Conservation (phyloP, 2,329 filamentous ascomycete genomes). For the Cordyceps cicadae region DNA sequence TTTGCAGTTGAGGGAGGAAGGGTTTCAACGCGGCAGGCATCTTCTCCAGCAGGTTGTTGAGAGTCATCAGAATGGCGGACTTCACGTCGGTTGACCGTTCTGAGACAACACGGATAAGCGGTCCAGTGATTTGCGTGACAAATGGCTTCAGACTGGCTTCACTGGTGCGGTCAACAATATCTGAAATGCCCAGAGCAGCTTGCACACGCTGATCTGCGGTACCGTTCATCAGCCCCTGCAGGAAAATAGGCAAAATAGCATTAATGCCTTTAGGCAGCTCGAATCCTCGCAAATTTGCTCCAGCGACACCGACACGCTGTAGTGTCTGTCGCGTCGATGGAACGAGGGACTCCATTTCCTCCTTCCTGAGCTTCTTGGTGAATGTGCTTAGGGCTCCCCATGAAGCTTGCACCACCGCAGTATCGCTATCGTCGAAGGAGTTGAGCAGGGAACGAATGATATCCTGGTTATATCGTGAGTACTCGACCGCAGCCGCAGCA, state of each 20-base stretch:
- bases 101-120: constrained; percentile 93
- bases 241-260: constrained; percentile 89
- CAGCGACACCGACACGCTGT: constrained; percentile 79
- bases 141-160: constrained; percentile 84
- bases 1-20: constrained; percentile 91
- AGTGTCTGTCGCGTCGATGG: constrained; percentile 78
- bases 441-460: constrained; percentile 85
- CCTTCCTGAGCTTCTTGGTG: constrained; percentile 84
- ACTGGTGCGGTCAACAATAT: constrained; percentile 88
- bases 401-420: constrained; percentile 76
- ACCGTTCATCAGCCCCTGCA: constrained; percentile 97
- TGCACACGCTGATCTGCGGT: constrained; percentile 86
- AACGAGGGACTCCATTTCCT: constrained; percentile 94
- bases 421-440: constrained; percentile 82
- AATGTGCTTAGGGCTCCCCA: constrained; percentile 83
- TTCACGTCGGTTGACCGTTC: constrained; percentile 95
- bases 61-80: constrained; percentile 82
- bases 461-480: constrained; percentile 92
- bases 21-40: constrained; percentile 93
- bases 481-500: constrained; percentile 69
- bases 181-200: constrained; percentile 86
- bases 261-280: constrained; percentile 93
- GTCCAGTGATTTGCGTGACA: constrained; percentile 94
- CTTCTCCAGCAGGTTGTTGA: constrained; percentile 94
- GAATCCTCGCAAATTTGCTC: constrained; percentile 80